phyloP scores from a whole-genome alignment of 306 rosid species.

The Spatholobus suberectus region DNA sequence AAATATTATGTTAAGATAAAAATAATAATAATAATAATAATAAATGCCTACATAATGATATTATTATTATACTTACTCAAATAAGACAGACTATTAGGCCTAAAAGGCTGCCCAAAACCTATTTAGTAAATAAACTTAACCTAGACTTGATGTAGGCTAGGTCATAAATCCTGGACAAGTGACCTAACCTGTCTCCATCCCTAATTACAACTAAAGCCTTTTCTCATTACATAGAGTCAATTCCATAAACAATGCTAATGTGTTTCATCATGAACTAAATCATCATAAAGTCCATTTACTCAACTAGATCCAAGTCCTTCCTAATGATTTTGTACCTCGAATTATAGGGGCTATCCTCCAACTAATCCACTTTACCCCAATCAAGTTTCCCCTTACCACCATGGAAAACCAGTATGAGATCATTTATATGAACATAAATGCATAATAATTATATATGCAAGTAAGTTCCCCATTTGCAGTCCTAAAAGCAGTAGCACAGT shows the following conservation, averaged over 20 bases:
- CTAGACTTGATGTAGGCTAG: background rate
- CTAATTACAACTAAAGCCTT: background rate
- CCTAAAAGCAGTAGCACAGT: constrained; percentile 11
- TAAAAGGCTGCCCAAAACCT: background rate
- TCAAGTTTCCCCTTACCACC: background rate
- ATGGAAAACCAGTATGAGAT: background rate
- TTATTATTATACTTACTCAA: background rate
- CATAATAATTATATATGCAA: background rate
- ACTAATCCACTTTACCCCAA: background rate
- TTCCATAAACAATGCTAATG: background rate
- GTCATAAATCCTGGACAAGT: background rate
- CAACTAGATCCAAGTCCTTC: background rate
- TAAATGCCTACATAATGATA: background rate
- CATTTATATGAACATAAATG: background rate
- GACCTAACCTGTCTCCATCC: background rate
- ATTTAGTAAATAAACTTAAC: background rate
- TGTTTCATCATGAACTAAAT: background rate
- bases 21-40: background rate
- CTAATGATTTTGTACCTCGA: background rate
- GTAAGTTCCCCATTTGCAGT: background rate
- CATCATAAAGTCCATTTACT: background rate
- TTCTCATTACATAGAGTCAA: background rate
- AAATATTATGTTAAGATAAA: background rate
- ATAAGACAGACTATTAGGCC: background rate
- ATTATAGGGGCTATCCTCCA: background rate